A percentile compares a stretch with the other conserved stretches of the same genome.
phyloP scores from a whole-genome alignment of 2,329 filamentous ascomycete species.

The Lecanoromycetidae sp. region DNA sequence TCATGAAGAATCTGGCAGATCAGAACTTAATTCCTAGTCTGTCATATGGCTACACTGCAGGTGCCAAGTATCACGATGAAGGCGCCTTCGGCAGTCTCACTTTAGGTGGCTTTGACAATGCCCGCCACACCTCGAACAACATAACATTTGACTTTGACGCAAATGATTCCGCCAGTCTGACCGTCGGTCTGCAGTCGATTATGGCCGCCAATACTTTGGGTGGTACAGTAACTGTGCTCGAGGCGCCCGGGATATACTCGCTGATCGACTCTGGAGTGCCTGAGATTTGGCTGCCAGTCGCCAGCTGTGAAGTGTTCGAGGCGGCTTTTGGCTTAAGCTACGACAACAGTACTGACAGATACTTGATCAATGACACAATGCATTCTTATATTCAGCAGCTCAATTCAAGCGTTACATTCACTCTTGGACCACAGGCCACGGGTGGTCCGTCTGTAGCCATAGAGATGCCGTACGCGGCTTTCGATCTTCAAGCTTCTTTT shows the following conservation, averaged over 20 bases:
- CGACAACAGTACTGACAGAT: conserved; percentile 21
- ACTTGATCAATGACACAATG: conserved; percentile 26
- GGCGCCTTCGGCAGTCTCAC: conserved; percentile 16
- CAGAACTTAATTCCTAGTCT: conserved; percentile 16
- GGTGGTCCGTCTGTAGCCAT: too few relatives aligned
- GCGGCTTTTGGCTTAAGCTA: conserved; percentile 27
- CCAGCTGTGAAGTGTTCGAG: conserved; percentile 24
- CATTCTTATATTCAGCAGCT: conserved; percentile 20
- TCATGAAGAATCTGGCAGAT: conserved; percentile 15
- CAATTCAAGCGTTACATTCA: conserved; percentile 27
- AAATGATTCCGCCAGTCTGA: conserved; percentile 14
- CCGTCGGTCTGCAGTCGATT: conserved; percentile 11
- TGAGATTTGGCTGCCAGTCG: conserved; percentile 48
- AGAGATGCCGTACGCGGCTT: too few relatives aligned
- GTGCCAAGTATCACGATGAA: conserved; percentile 9
- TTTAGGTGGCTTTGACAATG: conserved; percentile 20
- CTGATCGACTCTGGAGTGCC: conserved; percentile 15
- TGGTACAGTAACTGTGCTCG: too few relatives aligned
- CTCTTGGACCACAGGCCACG: too few relatives aligned
- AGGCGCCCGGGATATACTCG: too few relatives aligned
- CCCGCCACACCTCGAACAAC: conserved; percentile 15
- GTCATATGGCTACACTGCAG: conserved; percentile 20
- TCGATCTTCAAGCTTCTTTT: too few relatives aligned
- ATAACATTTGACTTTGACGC: conserved; percentile 16
- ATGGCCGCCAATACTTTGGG: neutral